A percentile compares a stretch with the other conserved stretches of the same genome.
These are phyloP conservation scores for Phlyctochytrium bullatum DNA, from an alignment of 192 early-diverging fungal species.

Conservation along the genomic window DNA sequence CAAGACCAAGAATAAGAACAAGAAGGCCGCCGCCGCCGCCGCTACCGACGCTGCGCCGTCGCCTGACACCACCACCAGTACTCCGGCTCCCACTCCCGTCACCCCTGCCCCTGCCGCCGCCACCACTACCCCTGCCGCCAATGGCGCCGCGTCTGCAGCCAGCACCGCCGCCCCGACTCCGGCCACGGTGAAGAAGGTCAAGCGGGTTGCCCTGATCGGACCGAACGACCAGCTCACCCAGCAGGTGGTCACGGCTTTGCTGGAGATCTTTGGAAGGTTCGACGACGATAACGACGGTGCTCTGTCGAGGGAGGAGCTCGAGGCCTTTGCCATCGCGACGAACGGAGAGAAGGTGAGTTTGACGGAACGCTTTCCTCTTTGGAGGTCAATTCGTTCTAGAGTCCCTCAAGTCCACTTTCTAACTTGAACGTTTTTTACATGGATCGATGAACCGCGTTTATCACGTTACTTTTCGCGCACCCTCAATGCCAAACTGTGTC, in stretches of 20 bases:
- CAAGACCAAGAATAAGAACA: slow-evolving; percentile 5
- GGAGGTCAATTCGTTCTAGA: too few relatives aligned
- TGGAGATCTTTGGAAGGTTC: slow-evolving; percentile 63
- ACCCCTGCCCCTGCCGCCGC: not conserved
- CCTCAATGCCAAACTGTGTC: not conserved
- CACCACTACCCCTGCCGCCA: not conserved
- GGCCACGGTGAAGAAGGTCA: not conserved
- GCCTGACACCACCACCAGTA: not conserved
- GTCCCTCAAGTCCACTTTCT: too few relatives aligned
- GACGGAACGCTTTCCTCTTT: too few relatives aligned
- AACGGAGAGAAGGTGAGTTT: slow-evolving; percentile 57
- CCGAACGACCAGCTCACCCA: not conserved
- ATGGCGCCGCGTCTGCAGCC: not conserved
- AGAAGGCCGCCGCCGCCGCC: not conserved
- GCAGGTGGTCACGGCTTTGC: slow-evolving; percentile 40
- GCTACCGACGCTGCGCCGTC: not conserved
- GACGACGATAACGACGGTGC: slow-evolving; percentile 58
- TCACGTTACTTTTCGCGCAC: not conserved
- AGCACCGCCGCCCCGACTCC: not conserved
- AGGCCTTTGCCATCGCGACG: slow-evolving; percentile 54
- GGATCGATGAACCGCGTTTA: too few relatives aligned
- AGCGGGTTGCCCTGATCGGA: slow-evolving; percentile 1
- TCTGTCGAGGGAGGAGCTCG: slow-evolving; percentile 51
- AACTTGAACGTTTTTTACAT: too few relatives aligned
- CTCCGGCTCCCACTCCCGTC: not conserved